These are phyloP conservation scores for Hypoxylon sp. DNA, from an alignment of 2,329 filamentous ascomycete genomes.

Conservation along the genomic window DNA sequence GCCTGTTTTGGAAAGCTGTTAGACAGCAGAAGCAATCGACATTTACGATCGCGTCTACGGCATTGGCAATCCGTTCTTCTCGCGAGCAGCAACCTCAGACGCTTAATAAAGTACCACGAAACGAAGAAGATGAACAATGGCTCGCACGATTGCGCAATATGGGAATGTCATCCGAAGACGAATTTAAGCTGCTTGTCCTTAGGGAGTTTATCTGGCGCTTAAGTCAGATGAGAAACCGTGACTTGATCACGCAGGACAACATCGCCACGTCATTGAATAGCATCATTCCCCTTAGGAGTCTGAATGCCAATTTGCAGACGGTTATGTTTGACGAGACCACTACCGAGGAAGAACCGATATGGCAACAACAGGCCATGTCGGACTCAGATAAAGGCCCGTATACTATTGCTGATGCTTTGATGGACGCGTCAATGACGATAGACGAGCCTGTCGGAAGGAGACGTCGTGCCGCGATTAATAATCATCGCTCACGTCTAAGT, in stretches of 20 bases:
- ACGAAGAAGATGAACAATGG: slow-evolving; percentile 96
- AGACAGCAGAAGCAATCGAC: slow-evolving; percentile 73
- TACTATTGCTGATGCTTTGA: slow-evolving; percentile 89
- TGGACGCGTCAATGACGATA: slow-evolving; percentile 92
- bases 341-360: slow-evolving; percentile 60
- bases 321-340: slow-evolving; percentile 89
- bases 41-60: slow-evolving; percentile 73
- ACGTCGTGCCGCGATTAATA: slow-evolving; percentile 64
- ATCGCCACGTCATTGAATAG: slow-evolving; percentile 68
- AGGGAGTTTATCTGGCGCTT: slow-evolving; percentile 93
- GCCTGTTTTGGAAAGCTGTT: slow-evolving; percentile 87
- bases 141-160: slow-evolving; percentile 85
- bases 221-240: slow-evolving; percentile 76
- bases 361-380: slow-evolving; percentile 51
- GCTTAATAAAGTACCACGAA: slow-evolving; percentile 75
- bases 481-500: slow-evolving; percentile 60
- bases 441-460: slow-evolving; percentile 73
- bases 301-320: slow-evolving; percentile 86
- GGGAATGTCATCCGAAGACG: slow-evolving; percentile 85
- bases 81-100: slow-evolving; percentile 68
- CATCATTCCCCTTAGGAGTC: slow-evolving; percentile 79
- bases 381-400: slow-evolving; percentile 64
- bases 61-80: slow-evolving; percentile 66
- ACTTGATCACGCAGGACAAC: slow-evolving; percentile 57
- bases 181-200: slow-evolving; percentile 87